These are phyloP conservation scores for Colletotrichum cordylinicola DNA, from an alignment of 2,329 filamentous ascomycete species.

Conservation along the genomic window DNA sequence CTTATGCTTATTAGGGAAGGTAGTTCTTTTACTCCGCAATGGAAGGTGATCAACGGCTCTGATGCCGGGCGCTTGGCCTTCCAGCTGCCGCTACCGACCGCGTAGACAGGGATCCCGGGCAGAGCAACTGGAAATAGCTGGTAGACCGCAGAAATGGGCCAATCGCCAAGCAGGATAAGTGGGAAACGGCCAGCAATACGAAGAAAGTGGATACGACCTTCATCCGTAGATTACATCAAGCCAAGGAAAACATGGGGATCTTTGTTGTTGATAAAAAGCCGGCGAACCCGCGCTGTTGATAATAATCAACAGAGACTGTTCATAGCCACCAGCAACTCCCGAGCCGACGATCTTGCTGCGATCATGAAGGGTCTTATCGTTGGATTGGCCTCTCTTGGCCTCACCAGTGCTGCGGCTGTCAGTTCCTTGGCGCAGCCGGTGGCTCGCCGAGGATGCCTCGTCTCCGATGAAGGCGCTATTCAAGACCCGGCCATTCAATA, in stretches of 20 bases:
- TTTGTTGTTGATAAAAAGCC: neutral
- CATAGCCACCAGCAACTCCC: neutral
- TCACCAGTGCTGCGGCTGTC: neutral
- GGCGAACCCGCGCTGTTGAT: neutral
- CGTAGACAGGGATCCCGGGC: neutral
- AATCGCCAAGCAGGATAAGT: neutral
- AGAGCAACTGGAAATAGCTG: neutral
- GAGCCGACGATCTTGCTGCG: neutral
- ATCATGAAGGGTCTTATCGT: neutral
- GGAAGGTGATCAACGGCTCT: neutral
- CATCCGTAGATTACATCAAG: neutral
- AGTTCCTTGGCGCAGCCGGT: neutral
- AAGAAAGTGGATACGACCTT: slow-evolving; percentile 3
- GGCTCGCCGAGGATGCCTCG: slow-evolving; percentile 6
- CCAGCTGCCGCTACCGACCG: neutral
- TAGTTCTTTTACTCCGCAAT: neutral
- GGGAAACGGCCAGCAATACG: slow-evolving; percentile 5
- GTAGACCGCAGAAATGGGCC: neutral
- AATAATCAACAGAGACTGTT: neutral
- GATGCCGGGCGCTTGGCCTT: neutral
- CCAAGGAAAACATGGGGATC: neutral
- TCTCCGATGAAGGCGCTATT: slow-evolving; percentile 9
- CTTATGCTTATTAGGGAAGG: neutral
- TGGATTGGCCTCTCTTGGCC: neutral
- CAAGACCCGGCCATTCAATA: neutral